A percentile compares a stretch with the other conserved stretches of the same genome.
Conservation (phyloP, 805 yeast genomes). For the Lipomyces orientalis region DNA sequence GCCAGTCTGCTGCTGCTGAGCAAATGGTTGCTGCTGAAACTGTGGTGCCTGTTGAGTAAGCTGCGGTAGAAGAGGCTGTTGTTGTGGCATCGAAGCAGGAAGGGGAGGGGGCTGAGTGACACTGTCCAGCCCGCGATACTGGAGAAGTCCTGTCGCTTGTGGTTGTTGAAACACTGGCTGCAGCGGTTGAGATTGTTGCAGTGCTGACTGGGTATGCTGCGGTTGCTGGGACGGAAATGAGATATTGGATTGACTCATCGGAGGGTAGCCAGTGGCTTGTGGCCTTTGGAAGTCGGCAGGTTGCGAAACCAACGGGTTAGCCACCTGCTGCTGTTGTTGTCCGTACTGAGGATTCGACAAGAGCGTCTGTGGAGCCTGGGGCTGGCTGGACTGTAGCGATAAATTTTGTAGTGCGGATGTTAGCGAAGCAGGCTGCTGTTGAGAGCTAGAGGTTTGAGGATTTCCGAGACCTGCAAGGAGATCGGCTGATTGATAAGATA, state of each 20-base stretch:
- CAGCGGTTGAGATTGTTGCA: slow-evolving; percentile 23
- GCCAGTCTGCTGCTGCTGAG: slow-evolving; percentile 25
- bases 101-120: slow-evolving; percentile 19
- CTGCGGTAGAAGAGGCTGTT: slow-evolving; percentile 5
- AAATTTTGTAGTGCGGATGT: slow-evolving; percentile 15
- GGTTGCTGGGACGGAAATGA: not conserved
- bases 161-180: slow-evolving; percentile 17
- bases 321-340: slow-evolving; percentile 9
- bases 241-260: slow-evolving; percentile 11
- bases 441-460: not conserved
- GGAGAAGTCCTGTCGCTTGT: slow-evolving; percentile 6
- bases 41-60: slow-evolving; percentile 22
- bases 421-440: not conserved
- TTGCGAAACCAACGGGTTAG: slow-evolving; percentile 8
- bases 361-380: not conserved
- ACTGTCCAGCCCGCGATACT: not conserved
- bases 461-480: not conserved
- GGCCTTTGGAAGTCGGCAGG: slow-evolving; percentile 11
- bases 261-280: slow-evolving; percentile 3
- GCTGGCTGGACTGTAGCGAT: slow-evolving; percentile 13
- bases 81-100: slow-evolving; percentile 1
- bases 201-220: not conserved
- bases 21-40: slow-evolving; percentile 19
- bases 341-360: not conserved
- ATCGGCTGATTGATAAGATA: not conserved